These are phyloP conservation scores for Trichomonascaceae sp. DNA, from an alignment of 1,139 yeast species.

Conservation along the genomic window DNA sequence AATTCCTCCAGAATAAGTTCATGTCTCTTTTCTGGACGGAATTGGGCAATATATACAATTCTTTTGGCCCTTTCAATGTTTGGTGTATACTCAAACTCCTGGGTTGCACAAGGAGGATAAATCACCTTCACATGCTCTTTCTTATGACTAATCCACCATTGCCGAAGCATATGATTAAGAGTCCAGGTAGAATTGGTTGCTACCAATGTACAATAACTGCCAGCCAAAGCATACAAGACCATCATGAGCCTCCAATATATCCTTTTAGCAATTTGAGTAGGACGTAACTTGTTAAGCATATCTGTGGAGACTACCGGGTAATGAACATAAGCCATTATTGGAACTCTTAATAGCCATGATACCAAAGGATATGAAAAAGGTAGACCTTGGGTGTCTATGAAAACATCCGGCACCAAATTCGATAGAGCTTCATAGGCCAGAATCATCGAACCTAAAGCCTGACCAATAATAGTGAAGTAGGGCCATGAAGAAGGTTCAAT, in stretches of 20 bases:
- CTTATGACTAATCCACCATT: slow-evolving; percentile 47
- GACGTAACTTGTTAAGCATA: slow-evolving; percentile 45
- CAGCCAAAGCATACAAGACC: slow-evolving; percentile 48
- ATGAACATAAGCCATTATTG: slow-evolving; percentile 83
- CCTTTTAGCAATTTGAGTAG: slow-evolving; percentile 38
- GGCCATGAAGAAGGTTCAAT: slow-evolving; percentile 77
- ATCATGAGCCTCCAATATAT: slow-evolving; percentile 68
- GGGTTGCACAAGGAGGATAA: slow-evolving; percentile 86
- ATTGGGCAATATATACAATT: slow-evolving; percentile 81
- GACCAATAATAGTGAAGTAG: slow-evolving; percentile 75
- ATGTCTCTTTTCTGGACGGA: slow-evolving; percentile 94
- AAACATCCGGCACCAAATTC: slow-evolving; percentile 76
- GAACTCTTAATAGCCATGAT: slow-evolving; percentile 50
- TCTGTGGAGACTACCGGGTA: slow-evolving; percentile 88
- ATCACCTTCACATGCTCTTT: slow-evolving; percentile 42
- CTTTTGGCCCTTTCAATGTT: slow-evolving; percentile 42
- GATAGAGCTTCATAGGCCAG: slow-evolving; percentile 67
- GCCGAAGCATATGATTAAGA: slow-evolving; percentile 54
- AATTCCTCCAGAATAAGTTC: slow-evolving; percentile 59
- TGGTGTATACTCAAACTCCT: slow-evolving; percentile 35
- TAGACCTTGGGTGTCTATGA: slow-evolving; percentile 90
- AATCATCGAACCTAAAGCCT: slow-evolving; percentile 70
- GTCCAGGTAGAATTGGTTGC: slow-evolving; percentile 94
- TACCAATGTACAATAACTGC: slow-evolving; percentile 59
- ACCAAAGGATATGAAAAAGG: slow-evolving; percentile 78